These are phyloP conservation scores for Arxiozyma slooffiae DNA, from an alignment of 1,139 yeast genomes.

Conservation along the genomic window DNA sequence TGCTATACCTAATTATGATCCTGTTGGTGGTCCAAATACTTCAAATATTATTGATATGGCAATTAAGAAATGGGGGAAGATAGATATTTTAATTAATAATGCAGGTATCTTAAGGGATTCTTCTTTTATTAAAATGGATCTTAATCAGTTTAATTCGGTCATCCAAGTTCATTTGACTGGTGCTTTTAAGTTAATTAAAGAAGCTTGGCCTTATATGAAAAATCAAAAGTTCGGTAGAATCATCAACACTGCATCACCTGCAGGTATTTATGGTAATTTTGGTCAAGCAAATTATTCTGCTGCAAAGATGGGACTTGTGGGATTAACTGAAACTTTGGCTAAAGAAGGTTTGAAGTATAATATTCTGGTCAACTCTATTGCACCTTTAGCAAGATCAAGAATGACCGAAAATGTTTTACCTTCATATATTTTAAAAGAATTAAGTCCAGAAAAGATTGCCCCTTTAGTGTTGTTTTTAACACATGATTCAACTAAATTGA, in stretches of 20 bases:
- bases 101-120: slow-evolving; percentile 81
- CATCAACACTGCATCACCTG: slow-evolving; percentile 89
- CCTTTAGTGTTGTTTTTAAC: slow-evolving; percentile 79
- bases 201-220: slow-evolving; percentile 89
- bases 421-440: slow-evolving; percentile 66
- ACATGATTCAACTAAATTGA: slow-evolving; percentile 47
- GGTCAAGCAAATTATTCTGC: slow-evolving; percentile 96
- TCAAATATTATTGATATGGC: slow-evolving; percentile 83
- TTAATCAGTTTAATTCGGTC: slow-evolving; percentile 68
- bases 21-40: slow-evolving; percentile 65
- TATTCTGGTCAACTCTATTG: slow-evolving; percentile 77
- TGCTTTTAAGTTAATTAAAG: slow-evolving; percentile 73
- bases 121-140: slow-evolving; percentile 68
- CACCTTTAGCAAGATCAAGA: slow-evolving; percentile 90
- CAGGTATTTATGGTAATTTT: slow-evolving; percentile 92
- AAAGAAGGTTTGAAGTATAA: slow-evolving; percentile 85
- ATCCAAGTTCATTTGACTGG: slow-evolving; percentile 84
- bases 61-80: slow-evolving; percentile 74
- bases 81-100: slow-evolving; percentile 82
- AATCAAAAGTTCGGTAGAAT: slow-evolving; percentile 82
- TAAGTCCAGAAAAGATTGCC: slow-evolving; percentile 81
- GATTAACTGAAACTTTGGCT: slow-evolving; percentile 88
- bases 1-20: slow-evolving; percentile 92
- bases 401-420: slow-evolving; percentile 92
- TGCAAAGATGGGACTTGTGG: slow-evolving; percentile 83